A percentile compares a stretch with the other conserved stretches of the same genome.
Evolutionary conservation across 176 grass and related monocot genomes (phyloP).

Genomic region (Triticum monococcum): DNA sequence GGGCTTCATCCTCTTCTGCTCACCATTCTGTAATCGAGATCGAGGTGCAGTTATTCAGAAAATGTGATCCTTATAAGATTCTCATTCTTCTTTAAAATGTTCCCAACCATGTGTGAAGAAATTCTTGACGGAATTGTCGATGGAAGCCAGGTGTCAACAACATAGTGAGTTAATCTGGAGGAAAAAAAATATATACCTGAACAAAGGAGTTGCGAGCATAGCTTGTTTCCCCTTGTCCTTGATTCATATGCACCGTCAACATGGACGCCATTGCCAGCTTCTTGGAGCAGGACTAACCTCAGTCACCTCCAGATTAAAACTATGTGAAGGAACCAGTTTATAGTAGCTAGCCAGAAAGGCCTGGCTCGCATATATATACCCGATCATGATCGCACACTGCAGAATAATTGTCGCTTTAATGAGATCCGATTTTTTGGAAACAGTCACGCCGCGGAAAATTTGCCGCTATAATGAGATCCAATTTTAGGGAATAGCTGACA

Average conservation of each 20-base stretch:
- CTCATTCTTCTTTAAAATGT: background rate
- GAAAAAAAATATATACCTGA: background rate
- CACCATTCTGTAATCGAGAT: background rate
- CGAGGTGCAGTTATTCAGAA: background rate
- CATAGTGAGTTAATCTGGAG: background rate
- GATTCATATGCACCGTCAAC: background rate
- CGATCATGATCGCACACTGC: too few species aligned
- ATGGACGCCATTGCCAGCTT: too few species aligned
- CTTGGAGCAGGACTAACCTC: too few species aligned
- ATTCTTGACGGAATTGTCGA: background rate
- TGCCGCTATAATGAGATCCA: too few species aligned
- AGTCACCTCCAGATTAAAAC: too few species aligned
- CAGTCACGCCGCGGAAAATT: too few species aligned
- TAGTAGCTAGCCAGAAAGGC: too few species aligned
- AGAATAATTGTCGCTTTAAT: too few species aligned
- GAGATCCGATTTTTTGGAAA: too few species aligned
- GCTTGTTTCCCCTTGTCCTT: conserved; percentile 3
- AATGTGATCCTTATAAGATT: background rate
- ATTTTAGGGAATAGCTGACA: too few species aligned
- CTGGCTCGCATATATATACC: too few species aligned
- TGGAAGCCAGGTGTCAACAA: background rate
- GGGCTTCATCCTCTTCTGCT: background rate
- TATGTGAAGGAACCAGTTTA: too few species aligned
- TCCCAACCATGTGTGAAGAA: background rate
- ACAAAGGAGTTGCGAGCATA: conserved; percentile 13